Base-by-base conservation (phyloP, 2,329 filamentous ascomycete genomes). In the Mollisiaceae sp. region DNA sequence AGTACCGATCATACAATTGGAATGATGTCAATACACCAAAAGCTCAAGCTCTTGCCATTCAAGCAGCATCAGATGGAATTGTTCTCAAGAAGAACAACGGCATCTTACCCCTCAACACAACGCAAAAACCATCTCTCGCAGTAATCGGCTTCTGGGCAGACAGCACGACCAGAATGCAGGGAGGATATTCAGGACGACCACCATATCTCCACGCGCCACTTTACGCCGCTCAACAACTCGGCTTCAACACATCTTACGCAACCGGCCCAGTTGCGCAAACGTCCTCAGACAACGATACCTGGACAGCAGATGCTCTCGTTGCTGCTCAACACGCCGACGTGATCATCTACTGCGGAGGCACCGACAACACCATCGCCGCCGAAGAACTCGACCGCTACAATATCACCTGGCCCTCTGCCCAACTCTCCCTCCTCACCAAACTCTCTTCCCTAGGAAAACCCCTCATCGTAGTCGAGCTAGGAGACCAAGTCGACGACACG, bases 311-410 rank as follows among this genome's bases (percentile, higher is more conserved):
- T 1, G 79, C 80, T 2, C 64, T 81, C 18, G 75, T 71, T 27
- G 74, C 70, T 64, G 83, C 83, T 8, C 73, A 78, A 43, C 74
- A 77, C 0, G 79, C 83, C 1, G 84, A 87, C 67, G 75, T 82
- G 1, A 81, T 88, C 63, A 73, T 88, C 24, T 88, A 81, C 68
- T 77, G 83, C 18, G 84, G 83, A 32, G 86, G 86, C 2, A 81
- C 86, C 22, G 84, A 88, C 70, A 82, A 78, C 32, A 77, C 76
- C 6, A 77, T 85, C 8, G 86, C 86, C 68, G 77, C 78, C 3
- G 86, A 89, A 70, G 80, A 12, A 38, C 62, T 63, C 14, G 86
- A 89, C 70, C 81, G 86, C 20, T 77, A 77, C 38, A 75, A 77
- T 24, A 81, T 88, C 45, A 76, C 77, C 1, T 88, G 85, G 85